Evolutionary conservation across 164 flowering plant genomes (phyloP).

Genomic region (Warburgia ugandensis): DNA sequence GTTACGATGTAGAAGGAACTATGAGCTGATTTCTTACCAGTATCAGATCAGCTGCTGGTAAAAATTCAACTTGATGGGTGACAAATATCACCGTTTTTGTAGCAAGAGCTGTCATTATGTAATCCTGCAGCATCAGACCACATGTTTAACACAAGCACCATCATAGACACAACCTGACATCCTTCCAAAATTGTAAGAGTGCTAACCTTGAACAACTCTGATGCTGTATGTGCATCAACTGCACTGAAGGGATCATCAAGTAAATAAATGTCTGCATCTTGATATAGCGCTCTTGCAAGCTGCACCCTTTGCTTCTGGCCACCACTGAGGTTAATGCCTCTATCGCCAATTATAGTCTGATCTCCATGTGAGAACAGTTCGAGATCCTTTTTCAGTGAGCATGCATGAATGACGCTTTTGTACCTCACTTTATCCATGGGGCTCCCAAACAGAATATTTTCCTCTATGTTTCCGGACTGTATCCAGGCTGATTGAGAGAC

Average conservation of each 20-base stretch:
- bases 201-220: conserved; percentile 78
- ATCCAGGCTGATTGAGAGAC: conserved; percentile 99
- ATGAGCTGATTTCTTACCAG: conserved; percentile 43
- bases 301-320: conserved; percentile 99
- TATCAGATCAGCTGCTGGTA: conserved; percentile 91
- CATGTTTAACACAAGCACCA: conserved; percentile 9
- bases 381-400: conserved; percentile 85
- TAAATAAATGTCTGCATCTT: conserved; percentile 93
- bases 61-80: conserved; percentile 97
- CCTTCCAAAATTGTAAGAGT: neutral
- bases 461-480: conserved; percentile 96
- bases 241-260: conserved; percentile 99
- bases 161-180: neutral
- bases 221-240: conserved; percentile 97
- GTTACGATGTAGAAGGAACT: neutral
- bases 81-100: conserved; percentile 85
- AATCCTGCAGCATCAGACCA: conserved; percentile 60
- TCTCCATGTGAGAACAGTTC: conserved; percentile 95
- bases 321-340: conserved; percentile 98
- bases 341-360: conserved; percentile 94
- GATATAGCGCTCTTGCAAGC: conserved; percentile 97
- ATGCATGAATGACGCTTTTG: conserved; percentile 76
- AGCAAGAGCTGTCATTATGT: conserved; percentile 76
- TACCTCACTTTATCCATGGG: conserved; percentile 87
- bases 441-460: conserved; percentile 91